Conservation (phyloP, 1,139 yeast species). For the Pichia sp. region DNA sequence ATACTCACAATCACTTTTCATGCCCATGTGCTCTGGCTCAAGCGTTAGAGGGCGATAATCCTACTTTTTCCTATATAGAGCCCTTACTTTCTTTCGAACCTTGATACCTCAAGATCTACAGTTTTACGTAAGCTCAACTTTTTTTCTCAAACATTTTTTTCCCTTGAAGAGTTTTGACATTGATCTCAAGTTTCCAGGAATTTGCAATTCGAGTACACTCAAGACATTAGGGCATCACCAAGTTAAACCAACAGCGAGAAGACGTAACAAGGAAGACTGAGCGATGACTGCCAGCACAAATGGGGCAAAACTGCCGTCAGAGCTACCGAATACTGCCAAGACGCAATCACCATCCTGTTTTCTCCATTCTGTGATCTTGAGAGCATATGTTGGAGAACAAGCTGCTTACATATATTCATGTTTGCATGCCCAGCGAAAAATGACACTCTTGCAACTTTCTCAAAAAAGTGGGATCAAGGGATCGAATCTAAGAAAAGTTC, state of each 20-base stretch:
- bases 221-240: no score
- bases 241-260: no score
- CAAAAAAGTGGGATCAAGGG: conserved; percentile 13
- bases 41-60: no score
- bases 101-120: no score
- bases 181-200: not conserved
- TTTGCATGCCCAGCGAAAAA: conserved; percentile 57
- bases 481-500: conserved; percentile 47
- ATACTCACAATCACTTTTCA: no score
- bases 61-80: no score
- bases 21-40: no score
- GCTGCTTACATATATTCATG: conserved; percentile 53
- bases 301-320: conserved; percentile 17
- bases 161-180: not conserved
- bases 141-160: no score
- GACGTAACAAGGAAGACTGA: no score
- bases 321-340: conserved; percentile 28
- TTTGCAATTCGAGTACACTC: no score
- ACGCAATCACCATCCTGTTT: conserved; percentile 54
- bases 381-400: conserved; percentile 58
- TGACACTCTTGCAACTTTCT: conserved; percentile 42
- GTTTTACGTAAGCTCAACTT: no score
- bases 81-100: no score
- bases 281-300: not conserved
- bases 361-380: conserved; percentile 50